Percentiles rank a stretch among this genome's conserved stretches.
phyloP scores from a whole-genome alignment of 805 yeast genomes.

The Wickerhamiella vanderwaltii region DNA sequence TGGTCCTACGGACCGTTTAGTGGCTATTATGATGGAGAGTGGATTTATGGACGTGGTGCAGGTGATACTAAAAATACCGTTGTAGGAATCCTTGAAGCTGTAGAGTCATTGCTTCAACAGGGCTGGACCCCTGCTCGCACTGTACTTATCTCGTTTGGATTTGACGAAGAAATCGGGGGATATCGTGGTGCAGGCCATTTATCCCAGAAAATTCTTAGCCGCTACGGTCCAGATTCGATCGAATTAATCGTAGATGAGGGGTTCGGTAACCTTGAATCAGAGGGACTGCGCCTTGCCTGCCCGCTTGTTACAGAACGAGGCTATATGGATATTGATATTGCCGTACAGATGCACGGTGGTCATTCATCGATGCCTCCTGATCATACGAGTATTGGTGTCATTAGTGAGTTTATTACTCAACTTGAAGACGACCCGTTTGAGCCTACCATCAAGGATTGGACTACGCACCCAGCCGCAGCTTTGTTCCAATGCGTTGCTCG shows the following conservation, averaged over 20 bases:
- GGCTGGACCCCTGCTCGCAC: slow-evolving; percentile 53
- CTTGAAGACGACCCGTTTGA: slow-evolving; percentile 46
- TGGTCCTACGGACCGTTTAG: slow-evolving; percentile 62
- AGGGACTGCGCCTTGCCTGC: slow-evolving; percentile 41
- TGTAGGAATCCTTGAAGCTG: slow-evolving; percentile 52
- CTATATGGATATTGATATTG: slow-evolving; percentile 37
- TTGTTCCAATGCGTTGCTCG: slow-evolving; percentile 52
- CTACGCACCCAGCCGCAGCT: slow-evolving; percentile 34
- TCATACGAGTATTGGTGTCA: slow-evolving; percentile 68
- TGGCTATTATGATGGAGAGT: slow-evolving; percentile 54
- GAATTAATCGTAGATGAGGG: slow-evolving; percentile 68
- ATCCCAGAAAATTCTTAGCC: slow-evolving; percentile 35
- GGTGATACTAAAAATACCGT: slow-evolving; percentile 63
- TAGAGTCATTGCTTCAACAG: slow-evolving; percentile 41
- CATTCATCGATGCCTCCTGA: slow-evolving; percentile 74
- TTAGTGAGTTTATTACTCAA: slow-evolving; percentile 42
- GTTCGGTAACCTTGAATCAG: slow-evolving; percentile 29
- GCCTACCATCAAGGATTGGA: slow-evolving; percentile 11
- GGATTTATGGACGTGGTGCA: slow-evolving; percentile 67
- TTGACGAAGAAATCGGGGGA: slow-evolving; percentile 70
- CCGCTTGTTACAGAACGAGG: slow-evolving; percentile 56
- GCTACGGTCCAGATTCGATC: slow-evolving; percentile 49
- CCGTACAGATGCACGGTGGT: slow-evolving; percentile 56
- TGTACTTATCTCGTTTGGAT: slow-evolving; percentile 54
- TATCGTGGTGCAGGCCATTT: slow-evolving; percentile 46